A percentile compares a stretch with the other conserved stretches of the same genome.
Evolutionary conservation across 352 stramenopile genomes (phyloP).

Genomic region (Pythium chondricola): DNA sequence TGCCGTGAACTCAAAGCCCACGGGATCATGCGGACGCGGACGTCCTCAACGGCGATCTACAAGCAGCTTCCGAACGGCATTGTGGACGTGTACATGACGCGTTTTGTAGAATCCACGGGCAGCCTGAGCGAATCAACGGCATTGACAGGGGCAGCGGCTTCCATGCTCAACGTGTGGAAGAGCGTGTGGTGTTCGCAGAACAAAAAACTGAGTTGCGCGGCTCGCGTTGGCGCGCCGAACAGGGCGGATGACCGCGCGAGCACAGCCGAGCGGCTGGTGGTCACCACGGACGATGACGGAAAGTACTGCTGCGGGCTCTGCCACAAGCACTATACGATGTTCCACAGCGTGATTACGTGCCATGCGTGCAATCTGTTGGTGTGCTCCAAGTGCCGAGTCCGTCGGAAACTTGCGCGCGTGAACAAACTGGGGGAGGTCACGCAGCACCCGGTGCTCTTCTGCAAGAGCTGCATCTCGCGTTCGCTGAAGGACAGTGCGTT

Average conservation of each 20-base stretch:
- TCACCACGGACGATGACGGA: slow-evolving; percentile 12
- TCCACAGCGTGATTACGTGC: slow-evolving; percentile 19
- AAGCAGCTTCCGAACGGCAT: slow-evolving; percentile 36
- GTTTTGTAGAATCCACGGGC: slow-evolving; percentile 39
- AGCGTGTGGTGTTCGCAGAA: slow-evolving; percentile 52
- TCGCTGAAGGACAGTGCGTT: slow-evolving; percentile 9
- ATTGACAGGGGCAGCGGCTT: slow-evolving; percentile 29
- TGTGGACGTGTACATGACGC: slow-evolving; percentile 63
- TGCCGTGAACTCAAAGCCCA: slow-evolving; percentile 16
- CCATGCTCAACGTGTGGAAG: slow-evolving; percentile 62
- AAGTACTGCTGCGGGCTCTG: slow-evolving; percentile 20
- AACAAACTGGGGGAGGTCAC: slow-evolving; percentile 3
- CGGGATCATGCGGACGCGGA: slow-evolving; percentile 12
- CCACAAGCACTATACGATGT: slow-evolving; percentile 17
- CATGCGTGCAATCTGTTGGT: slow-evolving; percentile 22
- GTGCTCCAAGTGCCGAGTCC: slow-evolving; percentile 18
- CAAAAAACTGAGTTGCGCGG: slow-evolving; percentile 60
- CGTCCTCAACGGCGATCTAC: slow-evolving; percentile 39
- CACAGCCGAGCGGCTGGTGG: slow-evolving; percentile 5
- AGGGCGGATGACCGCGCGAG: slow-evolving; percentile 4
- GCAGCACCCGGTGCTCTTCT: slow-evolving; percentile 14
- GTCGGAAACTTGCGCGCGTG: slow-evolving; percentile 6
- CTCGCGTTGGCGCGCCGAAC: not conserved
- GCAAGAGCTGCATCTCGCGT: slow-evolving; percentile 16
- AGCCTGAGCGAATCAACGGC: slow-evolving; percentile 37